A percentile compares a stretch with the other conserved stretches of the same genome.
These are phyloP conservation scores for Mycosphaerella sp. DNA, from an alignment of 2,329 filamentous ascomycete genomes.

Conservation along the genomic window DNA sequence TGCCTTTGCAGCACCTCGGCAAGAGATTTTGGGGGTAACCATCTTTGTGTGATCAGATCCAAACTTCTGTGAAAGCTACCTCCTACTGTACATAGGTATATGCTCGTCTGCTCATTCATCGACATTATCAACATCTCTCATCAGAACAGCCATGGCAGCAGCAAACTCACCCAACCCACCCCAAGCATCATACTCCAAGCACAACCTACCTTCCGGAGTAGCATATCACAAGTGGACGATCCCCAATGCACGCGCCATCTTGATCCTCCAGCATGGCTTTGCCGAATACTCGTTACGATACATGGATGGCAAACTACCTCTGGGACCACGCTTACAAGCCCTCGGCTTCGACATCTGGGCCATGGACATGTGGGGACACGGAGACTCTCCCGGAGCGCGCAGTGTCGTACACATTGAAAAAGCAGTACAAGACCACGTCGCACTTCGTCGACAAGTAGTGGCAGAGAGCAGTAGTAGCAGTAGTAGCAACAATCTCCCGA, in stretches of 20 bases:
- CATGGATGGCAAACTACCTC: not conserved
- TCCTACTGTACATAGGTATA: too few relatives aligned
- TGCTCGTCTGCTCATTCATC: too few relatives aligned
- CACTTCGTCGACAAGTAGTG: not conserved
- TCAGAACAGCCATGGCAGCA: too few relatives aligned
- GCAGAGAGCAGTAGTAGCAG: not conserved
- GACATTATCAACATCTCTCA: too few relatives aligned
- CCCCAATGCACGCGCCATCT: not conserved
- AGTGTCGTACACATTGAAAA: not conserved
- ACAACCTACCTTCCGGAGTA: not conserved
- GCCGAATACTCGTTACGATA: not conserved
- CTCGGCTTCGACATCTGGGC: not conserved
- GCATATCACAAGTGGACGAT: not conserved
- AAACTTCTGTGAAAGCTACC: too few relatives aligned
- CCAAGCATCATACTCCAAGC: not conserved
- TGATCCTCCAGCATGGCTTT: not conserved
- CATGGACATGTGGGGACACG: not conserved
- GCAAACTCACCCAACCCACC: not conserved
- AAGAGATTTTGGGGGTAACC: too few relatives aligned
- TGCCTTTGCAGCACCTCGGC: too few relatives aligned
- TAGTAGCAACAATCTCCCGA: not conserved
- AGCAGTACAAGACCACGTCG: not conserved
- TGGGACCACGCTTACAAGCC: not conserved
- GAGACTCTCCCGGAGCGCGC: not conserved
- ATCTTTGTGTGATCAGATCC: too few relatives aligned